Evolutionary conservation across 352 stramenopile genomes (phyloP), one percentile per base, ranked within the genome.

Genomic region (Globisporangium nodosum): DNA sequence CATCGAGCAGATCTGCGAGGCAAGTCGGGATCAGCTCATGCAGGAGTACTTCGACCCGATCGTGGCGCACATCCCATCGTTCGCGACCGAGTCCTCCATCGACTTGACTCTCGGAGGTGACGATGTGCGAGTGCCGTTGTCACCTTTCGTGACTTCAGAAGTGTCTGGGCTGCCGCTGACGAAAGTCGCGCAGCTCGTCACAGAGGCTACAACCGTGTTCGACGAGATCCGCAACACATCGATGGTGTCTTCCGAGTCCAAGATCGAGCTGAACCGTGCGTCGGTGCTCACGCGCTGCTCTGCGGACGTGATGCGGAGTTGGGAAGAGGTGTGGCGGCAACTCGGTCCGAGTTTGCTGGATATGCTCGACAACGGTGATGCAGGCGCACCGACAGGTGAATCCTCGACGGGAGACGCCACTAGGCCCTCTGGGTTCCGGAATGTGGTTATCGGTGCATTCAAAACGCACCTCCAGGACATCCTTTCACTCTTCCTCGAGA

Each of bases 181-280:
- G 2, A 87, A 85, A 63, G 67, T 78, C 5, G 58, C 68, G 16
- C 58, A 62, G n/a, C 54, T 86, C 3, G 67, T 90, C 15, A n/a
- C 59, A 0, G 77, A 90, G 53, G 80, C 76, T 11, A 67, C 67
- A 40, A 58, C 65, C 5, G 74, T 68, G 5, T 88, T 85, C 59
- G 74, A 87, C 54, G 64, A 79, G 37, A 76, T 86, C 49, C 71
- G 68, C 52, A 87, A 85, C 49, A 73, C 78, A 21, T 90, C 80
- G 0, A 86, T 83, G 62, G 63, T 88, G 33, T 85, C 78, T 8
- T 90, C 80, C 13, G 80, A 88, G 65, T 87, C 77, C 31, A 86
- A 86, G 43, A 78, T 90, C 43, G 65, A 81, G 33, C 51, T 90
- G 15, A 65, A 75, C 49, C 68, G 76, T 0, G 66, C 80, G 1